Percentiles rank a stretch among this genome's conserved stretches.
phyloP scores from a whole-genome alignment of 2,329 filamentous ascomycete genomes.

The Aureobasidium sp. region DNA sequence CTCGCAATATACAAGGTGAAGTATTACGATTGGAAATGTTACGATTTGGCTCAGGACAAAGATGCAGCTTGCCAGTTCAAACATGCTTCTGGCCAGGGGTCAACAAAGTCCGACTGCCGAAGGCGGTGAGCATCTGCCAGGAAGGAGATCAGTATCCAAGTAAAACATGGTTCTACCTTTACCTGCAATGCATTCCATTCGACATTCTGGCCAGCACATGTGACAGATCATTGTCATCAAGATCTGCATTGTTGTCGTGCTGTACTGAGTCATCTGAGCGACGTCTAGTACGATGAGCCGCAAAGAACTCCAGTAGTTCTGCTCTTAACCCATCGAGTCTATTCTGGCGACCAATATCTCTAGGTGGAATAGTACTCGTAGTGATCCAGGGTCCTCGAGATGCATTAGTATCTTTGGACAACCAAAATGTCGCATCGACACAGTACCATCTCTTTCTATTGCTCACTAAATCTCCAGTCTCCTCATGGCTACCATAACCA shows the following conservation, averaged over 20 bases:
- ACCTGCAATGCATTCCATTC: neutral
- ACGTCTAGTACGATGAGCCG: neutral
- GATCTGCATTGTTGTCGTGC: neutral
- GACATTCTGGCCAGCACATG: neutral
- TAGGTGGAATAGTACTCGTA: neutral
- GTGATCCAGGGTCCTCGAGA: neutral
- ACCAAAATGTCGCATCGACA: neutral
- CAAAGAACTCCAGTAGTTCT: neutral
- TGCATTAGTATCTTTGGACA: neutral
- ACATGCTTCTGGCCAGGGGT: neutral
- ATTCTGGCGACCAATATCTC: neutral
- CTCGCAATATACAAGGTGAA: neutral
- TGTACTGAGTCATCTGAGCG: too few relatives aligned
- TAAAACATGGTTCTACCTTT: neutral
- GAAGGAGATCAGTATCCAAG: neutral
- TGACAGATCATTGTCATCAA: neutral
- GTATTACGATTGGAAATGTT: neutral
- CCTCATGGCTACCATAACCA: too few relatives aligned
- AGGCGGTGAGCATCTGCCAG: slow-evolving; percentile 3
- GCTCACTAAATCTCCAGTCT: too few relatives aligned
- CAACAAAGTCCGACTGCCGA: neutral
- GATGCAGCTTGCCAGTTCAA: neutral
- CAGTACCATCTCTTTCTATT: too few relatives aligned
- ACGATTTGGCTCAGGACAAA: neutral
- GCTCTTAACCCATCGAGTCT: neutral